These are phyloP conservation scores for Begonia fuchsioides DNA, from an alignment of 306 rosid species.

Conservation along the genomic window DNA sequence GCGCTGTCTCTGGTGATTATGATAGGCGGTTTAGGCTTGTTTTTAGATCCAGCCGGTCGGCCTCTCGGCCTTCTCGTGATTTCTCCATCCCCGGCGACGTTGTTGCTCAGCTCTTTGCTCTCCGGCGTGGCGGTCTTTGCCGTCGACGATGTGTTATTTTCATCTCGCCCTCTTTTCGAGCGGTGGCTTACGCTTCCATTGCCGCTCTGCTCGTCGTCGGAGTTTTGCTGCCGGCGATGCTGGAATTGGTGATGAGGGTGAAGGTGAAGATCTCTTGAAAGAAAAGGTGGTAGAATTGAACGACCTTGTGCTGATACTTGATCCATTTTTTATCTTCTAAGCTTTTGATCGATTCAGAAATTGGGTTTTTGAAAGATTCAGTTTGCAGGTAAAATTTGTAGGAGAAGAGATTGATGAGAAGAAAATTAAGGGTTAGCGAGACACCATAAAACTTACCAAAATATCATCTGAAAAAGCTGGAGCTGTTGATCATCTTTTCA, in stretches of 20 bases:
- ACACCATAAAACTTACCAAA: too few relatives aligned
- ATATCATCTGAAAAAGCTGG: too few relatives aligned
- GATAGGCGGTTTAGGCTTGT: slow-evolving; percentile 89
- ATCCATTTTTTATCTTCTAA: slow-evolving; percentile 35
- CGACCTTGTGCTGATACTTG: slow-evolving; percentile 80
- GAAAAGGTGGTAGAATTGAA: slow-evolving; percentile 71
- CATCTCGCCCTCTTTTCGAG: slow-evolving; percentile 47
- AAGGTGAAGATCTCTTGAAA: slow-evolving; percentile 68
- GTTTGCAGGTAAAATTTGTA: too few relatives aligned
- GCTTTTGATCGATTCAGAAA: too few relatives aligned
- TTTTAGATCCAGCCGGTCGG: slow-evolving; percentile 73
- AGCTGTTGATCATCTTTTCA: too few relatives aligned
- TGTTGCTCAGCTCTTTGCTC: slow-evolving; percentile 23
- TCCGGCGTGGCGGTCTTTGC: slow-evolving; percentile 9
- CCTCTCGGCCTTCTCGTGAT: slow-evolving; percentile 63
- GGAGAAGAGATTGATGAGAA: background rate
- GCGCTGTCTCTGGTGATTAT: slow-evolving; percentile 86
- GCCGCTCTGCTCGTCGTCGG: slow-evolving; percentile 43
- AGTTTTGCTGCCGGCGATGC: slow-evolving; percentile 24
- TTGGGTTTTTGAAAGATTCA: too few relatives aligned
- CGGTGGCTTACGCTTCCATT: slow-evolving; percentile 28
- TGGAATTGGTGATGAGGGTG: slow-evolving; percentile 61
- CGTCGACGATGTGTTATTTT: slow-evolving; percentile 6
- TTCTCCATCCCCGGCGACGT: slow-evolving; percentile 19
- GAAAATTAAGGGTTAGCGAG: background rate